A percentile compares a stretch with the other conserved stretches of the same genome.
phyloP scores from a whole-genome alignment of 2,329 filamentous ascomycete genomes.

The Arthroderma uncinatum region DNA sequence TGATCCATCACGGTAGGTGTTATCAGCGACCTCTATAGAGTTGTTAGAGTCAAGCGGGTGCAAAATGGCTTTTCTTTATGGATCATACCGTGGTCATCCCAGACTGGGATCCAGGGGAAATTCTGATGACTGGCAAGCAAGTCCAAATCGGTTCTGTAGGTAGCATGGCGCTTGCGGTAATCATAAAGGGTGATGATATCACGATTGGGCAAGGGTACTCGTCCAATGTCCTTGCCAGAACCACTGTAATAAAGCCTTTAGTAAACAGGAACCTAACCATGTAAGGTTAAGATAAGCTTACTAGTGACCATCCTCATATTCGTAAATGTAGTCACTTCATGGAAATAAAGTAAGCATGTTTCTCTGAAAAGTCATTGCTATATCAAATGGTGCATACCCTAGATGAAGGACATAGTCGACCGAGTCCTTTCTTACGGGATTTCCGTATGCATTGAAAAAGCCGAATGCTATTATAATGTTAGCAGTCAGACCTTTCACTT shows the following conservation, averaged over 20 bases:
- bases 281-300: constrained; percentile 25
- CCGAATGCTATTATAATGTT: constrained; percentile 32
- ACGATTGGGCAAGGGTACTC: constrained; percentile 9
- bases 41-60: constrained; percentile 1
- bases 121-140: constrained; percentile 45
- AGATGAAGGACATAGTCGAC: constrained; percentile 51
- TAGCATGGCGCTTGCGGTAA: constrained; percentile 49
- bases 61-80: background rate
- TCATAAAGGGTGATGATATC: constrained; percentile 38
- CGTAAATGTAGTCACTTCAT: constrained; percentile 51
- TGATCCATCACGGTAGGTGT: constrained; percentile 53
- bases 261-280: background rate
- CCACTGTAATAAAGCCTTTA: background rate
- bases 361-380: constrained; percentile 1
- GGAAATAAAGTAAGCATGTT: constrained; percentile 23
- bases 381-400: constrained; percentile 9
- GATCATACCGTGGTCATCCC: constrained; percentile 47
- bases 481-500: background rate
- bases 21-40: constrained; percentile 47
- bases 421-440: constrained; percentile 47
- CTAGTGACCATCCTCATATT: constrained; percentile 38
- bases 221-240: constrained; percentile 10
- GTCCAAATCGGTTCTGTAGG: constrained; percentile 52
- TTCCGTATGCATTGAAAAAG: constrained; percentile 52
- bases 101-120: constrained; percentile 53